Percentiles rank a stretch among this genome's conserved stretches.
Evolutionary conservation across 2,329 filamentous ascomycete genomes (phyloP).

Genomic region (Coniochaeta pulveracea): DNA sequence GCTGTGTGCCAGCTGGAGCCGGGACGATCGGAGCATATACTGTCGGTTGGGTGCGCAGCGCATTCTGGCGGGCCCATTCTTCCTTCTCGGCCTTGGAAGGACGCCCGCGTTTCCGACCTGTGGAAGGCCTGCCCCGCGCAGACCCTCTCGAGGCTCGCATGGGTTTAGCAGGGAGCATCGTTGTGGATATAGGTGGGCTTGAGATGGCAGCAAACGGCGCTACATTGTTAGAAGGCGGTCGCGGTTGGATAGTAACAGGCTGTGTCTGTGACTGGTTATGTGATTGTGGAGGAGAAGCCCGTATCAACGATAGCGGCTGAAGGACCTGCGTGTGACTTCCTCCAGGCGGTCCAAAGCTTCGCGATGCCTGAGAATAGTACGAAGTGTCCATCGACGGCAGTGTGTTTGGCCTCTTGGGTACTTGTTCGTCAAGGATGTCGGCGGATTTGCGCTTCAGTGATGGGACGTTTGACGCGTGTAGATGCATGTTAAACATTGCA

Average conservation of each 20-base stretch:
- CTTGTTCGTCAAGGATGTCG: slow-evolving; percentile 17
- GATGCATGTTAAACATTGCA: slow-evolving; percentile 16
- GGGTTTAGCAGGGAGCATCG: slow-evolving; percentile 9
- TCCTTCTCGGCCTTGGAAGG: slow-evolving; percentile 21
- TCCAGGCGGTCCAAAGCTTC: slow-evolving; percentile 3
- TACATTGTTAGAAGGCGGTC: slow-evolving; percentile 15
- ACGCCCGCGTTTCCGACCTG: slow-evolving; percentile 19
- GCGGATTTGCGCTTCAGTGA: slow-evolving; percentile 20
- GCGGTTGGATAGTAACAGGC: slow-evolving; percentile 19
- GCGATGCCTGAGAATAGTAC: background rate
- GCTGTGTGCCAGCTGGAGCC: slow-evolving; percentile 10
- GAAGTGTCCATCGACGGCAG: slow-evolving; percentile 10
- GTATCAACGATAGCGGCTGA: slow-evolving; percentile 5
- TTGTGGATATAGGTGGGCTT: slow-evolving; percentile 7
- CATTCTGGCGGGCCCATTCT: slow-evolving; percentile 12
- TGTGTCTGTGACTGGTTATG: slow-evolving; percentile 8
- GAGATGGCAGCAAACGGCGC: slow-evolving; percentile 6
- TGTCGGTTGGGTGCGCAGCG: slow-evolving; percentile 11
- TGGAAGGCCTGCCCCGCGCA: slow-evolving; percentile 6
- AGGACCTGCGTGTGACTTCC: slow-evolving; percentile 7
- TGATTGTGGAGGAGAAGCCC: slow-evolving; percentile 5
- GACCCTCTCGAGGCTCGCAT: background rate
- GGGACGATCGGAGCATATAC: slow-evolving; percentile 13
- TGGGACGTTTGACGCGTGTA: slow-evolving; percentile 14
- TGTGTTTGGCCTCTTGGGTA: slow-evolving; percentile 18